Evolutionary conservation across 352 stramenopile genomes (phyloP).

Genomic region (Pythium rhizo-oryzae): DNA sequence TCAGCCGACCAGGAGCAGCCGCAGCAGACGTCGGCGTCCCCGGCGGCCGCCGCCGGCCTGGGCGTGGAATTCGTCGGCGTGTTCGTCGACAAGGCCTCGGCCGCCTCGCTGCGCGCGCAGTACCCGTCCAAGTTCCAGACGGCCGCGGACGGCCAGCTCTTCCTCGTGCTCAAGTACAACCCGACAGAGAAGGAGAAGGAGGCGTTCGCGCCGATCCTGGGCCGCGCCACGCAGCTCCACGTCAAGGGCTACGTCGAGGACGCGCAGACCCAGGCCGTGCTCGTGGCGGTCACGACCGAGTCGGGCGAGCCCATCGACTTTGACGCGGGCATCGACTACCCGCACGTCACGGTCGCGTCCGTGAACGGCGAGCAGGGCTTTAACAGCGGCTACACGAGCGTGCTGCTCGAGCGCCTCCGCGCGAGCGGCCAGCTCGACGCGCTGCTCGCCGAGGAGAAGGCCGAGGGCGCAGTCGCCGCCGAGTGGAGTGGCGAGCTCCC

Average conservation of each 20-base stretch:
- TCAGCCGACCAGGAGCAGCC: not conserved
- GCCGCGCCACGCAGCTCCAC: slow-evolving; percentile 52
- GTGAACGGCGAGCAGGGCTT: slow-evolving; percentile 43
- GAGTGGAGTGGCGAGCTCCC: slow-evolving; percentile 71
- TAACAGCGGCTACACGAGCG: slow-evolving; percentile 64
- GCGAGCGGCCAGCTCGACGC: slow-evolving; percentile 60
- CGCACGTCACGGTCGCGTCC: slow-evolving; percentile 66
- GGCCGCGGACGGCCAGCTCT: slow-evolving; percentile 42
- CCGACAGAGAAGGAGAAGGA: slow-evolving; percentile 71
- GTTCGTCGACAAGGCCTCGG: slow-evolving; percentile 66
- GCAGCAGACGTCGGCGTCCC: not conserved
- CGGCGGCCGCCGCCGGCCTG: not conserved
- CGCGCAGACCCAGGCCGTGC: slow-evolving; percentile 63
- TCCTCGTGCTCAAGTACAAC: slow-evolving; percentile 82
- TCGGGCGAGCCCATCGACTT: slow-evolving; percentile 66
- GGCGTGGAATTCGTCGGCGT: slow-evolving; percentile 75
- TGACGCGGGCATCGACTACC: slow-evolving; percentile 40
- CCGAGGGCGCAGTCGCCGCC: not conserved
- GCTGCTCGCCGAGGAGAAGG: slow-evolving; percentile 40
- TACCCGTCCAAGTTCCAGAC: slow-evolving; percentile 60
- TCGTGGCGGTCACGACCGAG: slow-evolving; percentile 69
- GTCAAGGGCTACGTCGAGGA: slow-evolving; percentile 73
- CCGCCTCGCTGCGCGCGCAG: slow-evolving; percentile 44
- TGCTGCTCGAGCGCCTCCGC: slow-evolving; percentile 78
- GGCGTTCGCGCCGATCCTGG: slow-evolving; percentile 72